Conservation (phyloP, 257 asterid genomes). For the Perilla frutescens region DNA sequence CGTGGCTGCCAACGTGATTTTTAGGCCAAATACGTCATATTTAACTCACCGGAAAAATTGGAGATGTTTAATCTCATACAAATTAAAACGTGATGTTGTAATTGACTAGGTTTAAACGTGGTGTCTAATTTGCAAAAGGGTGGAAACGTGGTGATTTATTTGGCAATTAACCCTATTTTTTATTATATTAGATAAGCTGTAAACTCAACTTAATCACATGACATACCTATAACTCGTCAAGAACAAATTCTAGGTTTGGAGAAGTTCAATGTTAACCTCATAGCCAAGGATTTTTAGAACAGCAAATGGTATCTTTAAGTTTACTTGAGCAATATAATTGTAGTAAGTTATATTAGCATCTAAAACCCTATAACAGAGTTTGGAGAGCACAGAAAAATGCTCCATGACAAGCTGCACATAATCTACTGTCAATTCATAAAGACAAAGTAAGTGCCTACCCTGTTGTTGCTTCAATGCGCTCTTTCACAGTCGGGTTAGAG, state of each 20-base stretch:
- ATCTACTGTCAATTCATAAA: constrained; percentile 15
- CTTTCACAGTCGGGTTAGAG: constrained; percentile 60
- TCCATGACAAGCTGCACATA: background rate
- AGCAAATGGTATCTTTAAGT: background rate
- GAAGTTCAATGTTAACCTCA: background rate
- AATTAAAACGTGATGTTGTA: too few relatives aligned
- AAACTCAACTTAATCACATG: background rate
- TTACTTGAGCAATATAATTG: background rate
- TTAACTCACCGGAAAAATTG: too few relatives aligned
- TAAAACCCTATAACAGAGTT: background rate
- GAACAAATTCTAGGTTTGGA: constrained; percentile 1
- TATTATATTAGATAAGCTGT: background rate
- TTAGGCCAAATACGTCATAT: too few relatives aligned
- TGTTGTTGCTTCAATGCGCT: constrained; percentile 75
- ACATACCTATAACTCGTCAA: background rate
- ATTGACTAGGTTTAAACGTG: too few relatives aligned
- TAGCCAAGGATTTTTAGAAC: background rate
- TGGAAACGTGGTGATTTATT: too few relatives aligned
- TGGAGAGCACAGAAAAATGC: background rate
- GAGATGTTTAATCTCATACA: too few relatives aligned
- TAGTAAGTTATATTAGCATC: background rate
- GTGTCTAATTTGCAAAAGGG: too few relatives aligned
- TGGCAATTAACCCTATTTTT: too few relatives aligned
- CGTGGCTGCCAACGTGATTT: too few relatives aligned
- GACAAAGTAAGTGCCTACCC: constrained; percentile 61